Percentiles rank a stretch among this genome's conserved stretches.
Evolutionary conservation across 805 yeast genomes (phyloP).

Genomic region (Lachancea quebecensis): DNA sequence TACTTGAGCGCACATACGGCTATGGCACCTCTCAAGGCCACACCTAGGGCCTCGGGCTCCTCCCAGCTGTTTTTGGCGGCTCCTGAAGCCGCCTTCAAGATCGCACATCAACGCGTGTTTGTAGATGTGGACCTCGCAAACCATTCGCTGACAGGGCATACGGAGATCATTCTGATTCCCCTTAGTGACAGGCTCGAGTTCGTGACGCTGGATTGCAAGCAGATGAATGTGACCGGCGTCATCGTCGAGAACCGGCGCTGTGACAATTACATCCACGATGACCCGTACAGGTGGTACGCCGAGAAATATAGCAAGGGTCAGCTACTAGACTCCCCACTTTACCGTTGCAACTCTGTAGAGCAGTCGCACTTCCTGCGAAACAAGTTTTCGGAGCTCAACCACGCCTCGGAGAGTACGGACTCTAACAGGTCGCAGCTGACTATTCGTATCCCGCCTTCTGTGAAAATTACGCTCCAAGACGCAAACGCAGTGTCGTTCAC

Average conservation of each 20-base stretch:
- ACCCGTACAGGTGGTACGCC: conserved; percentile 16
- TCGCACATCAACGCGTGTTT: conserved; percentile 79
- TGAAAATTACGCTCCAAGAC: conserved; percentile 56
- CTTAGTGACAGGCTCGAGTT: conserved; percentile 47
- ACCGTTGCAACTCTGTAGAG: conserved; percentile 24
- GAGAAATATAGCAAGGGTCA: conserved; percentile 13
- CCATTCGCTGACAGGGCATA: conserved; percentile 55
- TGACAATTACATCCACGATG: conserved; percentile 30
- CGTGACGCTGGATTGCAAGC: conserved; percentile 74
- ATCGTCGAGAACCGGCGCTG: conserved; percentile 52
- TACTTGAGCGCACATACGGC: too few relatives aligned
- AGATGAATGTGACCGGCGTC: conserved; percentile 57
- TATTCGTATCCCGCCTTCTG: conserved; percentile 29
- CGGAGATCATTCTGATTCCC: conserved; percentile 80
- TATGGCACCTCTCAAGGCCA: conserved; percentile 25
- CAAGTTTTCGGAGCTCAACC: conserved; percentile 27
- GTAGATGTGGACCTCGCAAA: conserved; percentile 73
- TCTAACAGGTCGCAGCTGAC: conserved; percentile 26
- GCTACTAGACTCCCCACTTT: conserved; percentile 10
- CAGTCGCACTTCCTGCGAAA: conserved; percentile 30
- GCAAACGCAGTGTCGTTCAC: conserved; percentile 33
- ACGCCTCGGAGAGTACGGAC: conserved; percentile 21
- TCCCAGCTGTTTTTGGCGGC: conserved; percentile 9
- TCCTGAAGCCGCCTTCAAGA: conserved; percentile 38
- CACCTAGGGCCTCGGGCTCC: conserved; percentile 22